These are phyloP conservation scores for Thraustochytrium striatum DNA, from an alignment of 352 stramenopile species.

Conservation along the genomic window DNA sequence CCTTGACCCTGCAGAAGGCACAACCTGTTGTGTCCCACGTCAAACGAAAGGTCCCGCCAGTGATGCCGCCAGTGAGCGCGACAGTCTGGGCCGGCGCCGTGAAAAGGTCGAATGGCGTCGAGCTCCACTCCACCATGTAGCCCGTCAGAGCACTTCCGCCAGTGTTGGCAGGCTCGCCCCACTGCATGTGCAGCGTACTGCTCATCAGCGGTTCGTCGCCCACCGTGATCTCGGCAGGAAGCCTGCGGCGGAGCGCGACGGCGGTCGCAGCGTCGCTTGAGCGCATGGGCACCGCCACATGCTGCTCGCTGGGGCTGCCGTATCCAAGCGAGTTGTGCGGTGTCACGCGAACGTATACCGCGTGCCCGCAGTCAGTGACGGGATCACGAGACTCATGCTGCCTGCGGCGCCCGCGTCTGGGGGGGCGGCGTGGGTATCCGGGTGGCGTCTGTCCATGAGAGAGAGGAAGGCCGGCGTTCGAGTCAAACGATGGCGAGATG, in stretches of 20 bases:
- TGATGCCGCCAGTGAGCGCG: constrained; percentile 52
- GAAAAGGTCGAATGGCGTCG: constrained; percentile 66
- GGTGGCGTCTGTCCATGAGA: constrained; percentile 14
- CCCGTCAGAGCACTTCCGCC: constrained; percentile 73
- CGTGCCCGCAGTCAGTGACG: constrained; percentile 74
- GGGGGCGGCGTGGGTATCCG: background rate
- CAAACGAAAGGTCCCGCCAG: constrained; percentile 2
- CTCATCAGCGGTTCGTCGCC: constrained; percentile 58
- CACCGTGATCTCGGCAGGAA: constrained; percentile 51
- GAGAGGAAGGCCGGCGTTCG: background rate
- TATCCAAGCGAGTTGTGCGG: constrained; percentile 86
- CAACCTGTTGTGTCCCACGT: background rate
- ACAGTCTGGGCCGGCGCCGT: constrained; percentile 66
- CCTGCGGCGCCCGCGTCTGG: constrained; percentile 49
- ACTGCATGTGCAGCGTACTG: constrained; percentile 75
- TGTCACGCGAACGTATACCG: constrained; percentile 79
- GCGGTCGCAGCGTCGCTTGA: constrained; percentile 76
- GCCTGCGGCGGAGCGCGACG: constrained; percentile 56
- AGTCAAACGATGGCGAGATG: constrained; percentile 61
- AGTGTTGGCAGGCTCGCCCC: constrained; percentile 71
- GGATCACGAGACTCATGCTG: constrained; percentile 70
- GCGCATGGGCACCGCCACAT: constrained; percentile 72
- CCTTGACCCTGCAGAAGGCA: background rate
- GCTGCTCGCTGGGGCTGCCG: constrained; percentile 62
- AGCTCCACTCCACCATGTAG: constrained; percentile 89